A percentile compares a stretch with the other conserved stretches of the same genome.
Conservation (phyloP, 2,329 filamentous ascomycete genomes). For the Passalora sequoiae region DNA sequence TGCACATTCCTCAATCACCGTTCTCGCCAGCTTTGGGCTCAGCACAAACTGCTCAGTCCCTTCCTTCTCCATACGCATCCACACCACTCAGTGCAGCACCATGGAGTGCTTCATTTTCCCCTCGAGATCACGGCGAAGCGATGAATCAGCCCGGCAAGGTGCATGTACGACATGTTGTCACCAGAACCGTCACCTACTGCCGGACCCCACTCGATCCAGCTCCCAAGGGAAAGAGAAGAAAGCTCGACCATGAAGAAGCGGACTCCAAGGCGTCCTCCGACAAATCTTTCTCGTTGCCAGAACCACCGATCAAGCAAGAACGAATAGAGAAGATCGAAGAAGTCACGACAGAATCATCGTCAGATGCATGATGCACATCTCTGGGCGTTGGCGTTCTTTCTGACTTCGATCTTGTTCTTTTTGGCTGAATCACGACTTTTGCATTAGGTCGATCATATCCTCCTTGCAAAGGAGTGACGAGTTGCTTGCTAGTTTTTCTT, state of each 20-base stretch:
- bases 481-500: conserved; percentile 10
- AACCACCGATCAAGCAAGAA: conserved; percentile 24
- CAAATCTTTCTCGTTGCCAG: conserved; percentile 18
- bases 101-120: conserved; percentile 50
- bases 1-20: conserved; percentile 74
- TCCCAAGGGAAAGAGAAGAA: conserved; percentile 88
- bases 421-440: conserved; percentile 1
- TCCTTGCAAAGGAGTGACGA: not conserved
- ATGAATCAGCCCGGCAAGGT: conserved; percentile 43
- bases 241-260: conserved; percentile 46
- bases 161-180: conserved; percentile 81
- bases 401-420: conserved; percentile 1
- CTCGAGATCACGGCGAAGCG: conserved; percentile 59
- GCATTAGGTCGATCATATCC: not conserved
- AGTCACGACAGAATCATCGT: conserved; percentile 9
- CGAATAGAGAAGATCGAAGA: conserved; percentile 15
- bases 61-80: conserved; percentile 66
- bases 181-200: conserved; percentile 89
- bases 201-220: conserved; percentile 68
- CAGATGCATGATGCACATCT: conserved; percentile 5
- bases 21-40: conserved; percentile 49
- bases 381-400: conserved; percentile 2
- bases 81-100: conserved; percentile 33
- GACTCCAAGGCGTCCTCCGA: conserved; percentile 2
- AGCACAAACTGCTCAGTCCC: conserved; percentile 36